These are phyloP conservation scores for Globisporangium nodosum DNA, from an alignment of 352 stramenopile species.

Conservation along the genomic window DNA sequence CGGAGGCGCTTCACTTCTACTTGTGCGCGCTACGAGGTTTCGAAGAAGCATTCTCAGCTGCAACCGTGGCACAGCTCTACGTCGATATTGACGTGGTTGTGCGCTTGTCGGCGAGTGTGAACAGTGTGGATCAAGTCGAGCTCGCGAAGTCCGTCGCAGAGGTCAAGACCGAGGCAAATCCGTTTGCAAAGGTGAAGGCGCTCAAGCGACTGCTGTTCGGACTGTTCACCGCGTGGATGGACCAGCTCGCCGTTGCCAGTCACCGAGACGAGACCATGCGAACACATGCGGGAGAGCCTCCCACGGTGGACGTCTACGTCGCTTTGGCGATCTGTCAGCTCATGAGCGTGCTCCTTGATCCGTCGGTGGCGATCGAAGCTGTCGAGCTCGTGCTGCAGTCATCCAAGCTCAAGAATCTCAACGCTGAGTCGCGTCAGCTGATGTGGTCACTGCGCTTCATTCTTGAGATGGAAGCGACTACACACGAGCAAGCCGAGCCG, in stretches of 20 bases:
- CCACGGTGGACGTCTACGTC: conserved; percentile 26
- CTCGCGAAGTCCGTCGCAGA: conserved; percentile 21
- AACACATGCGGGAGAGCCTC: neutral
- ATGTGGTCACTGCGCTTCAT: conserved; percentile 42
- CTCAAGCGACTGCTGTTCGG: conserved; percentile 26
- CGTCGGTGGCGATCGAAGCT: conserved; percentile 28
- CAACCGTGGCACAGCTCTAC: neutral
- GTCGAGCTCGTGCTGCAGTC: conserved; percentile 32
- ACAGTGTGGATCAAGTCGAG: conserved; percentile 13
- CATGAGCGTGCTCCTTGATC: conserved; percentile 30
- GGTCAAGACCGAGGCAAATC: conserved; percentile 24
- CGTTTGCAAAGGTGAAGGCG: conserved; percentile 22
- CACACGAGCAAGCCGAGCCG: conserved; percentile 5
- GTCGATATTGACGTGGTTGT: conserved; percentile 18
- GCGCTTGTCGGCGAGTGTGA: conserved; percentile 18
- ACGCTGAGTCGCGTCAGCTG: conserved; percentile 28
- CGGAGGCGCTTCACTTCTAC: conserved; percentile 12
- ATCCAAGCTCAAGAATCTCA: conserved; percentile 23
- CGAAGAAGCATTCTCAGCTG: neutral
- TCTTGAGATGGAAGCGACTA: conserved; percentile 28
- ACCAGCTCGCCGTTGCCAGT: conserved; percentile 17
- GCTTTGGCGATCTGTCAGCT: conserved; percentile 42
- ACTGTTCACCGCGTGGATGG: conserved; percentile 36
- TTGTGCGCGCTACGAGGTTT: conserved; percentile 1
- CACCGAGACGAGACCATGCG: neutral